phyloP scores from a whole-genome alignment of 1,139 yeast species.

The Taphrina wiesneri region DNA sequence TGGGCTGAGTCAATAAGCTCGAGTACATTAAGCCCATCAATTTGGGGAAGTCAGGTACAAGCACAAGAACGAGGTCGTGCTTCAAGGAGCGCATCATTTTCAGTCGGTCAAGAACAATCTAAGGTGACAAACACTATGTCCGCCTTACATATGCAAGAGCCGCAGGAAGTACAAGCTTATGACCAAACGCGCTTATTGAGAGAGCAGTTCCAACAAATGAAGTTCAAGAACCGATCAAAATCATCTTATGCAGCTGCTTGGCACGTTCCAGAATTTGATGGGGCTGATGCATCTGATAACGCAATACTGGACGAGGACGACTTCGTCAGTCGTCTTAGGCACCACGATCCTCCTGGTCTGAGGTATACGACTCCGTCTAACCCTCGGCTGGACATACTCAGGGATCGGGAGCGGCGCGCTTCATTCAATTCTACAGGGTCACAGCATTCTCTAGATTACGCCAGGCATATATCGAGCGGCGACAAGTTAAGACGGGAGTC shows the following conservation, averaged over 20 bases:
- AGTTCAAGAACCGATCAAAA: constrained; percentile 29
- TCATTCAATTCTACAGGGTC: constrained; percentile 6
- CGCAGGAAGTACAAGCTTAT: neutral
- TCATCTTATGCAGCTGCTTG: constrained; percentile 31
- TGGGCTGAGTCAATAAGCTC: constrained; percentile 26
- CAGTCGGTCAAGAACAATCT: constrained; percentile 23
- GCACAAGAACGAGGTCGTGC: constrained; percentile 27
- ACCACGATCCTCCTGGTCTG: constrained; percentile 24
- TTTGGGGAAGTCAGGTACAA: constrained; percentile 9
- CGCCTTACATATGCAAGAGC: neutral
- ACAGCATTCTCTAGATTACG: neutral
- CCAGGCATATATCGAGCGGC: neutral
- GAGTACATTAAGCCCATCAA: constrained; percentile 9
- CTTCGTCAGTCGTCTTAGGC: neutral
- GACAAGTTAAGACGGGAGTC: neutral
- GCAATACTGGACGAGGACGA: constrained; percentile 28
- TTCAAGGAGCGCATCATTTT: constrained; percentile 23
- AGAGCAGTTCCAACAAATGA: constrained; percentile 31
- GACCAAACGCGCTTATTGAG: constrained; percentile 23
- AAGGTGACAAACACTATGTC: neutral
- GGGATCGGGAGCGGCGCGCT: constrained; percentile 18
- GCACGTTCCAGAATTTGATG: constrained; percentile 25
- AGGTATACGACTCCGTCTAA: constrained; percentile 28
- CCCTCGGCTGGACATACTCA: constrained; percentile 18
- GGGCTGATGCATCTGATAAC: constrained; percentile 5